Conservation (phyloP, 1,284 basidiomycete species). For the Gomphus sp. region DNA sequence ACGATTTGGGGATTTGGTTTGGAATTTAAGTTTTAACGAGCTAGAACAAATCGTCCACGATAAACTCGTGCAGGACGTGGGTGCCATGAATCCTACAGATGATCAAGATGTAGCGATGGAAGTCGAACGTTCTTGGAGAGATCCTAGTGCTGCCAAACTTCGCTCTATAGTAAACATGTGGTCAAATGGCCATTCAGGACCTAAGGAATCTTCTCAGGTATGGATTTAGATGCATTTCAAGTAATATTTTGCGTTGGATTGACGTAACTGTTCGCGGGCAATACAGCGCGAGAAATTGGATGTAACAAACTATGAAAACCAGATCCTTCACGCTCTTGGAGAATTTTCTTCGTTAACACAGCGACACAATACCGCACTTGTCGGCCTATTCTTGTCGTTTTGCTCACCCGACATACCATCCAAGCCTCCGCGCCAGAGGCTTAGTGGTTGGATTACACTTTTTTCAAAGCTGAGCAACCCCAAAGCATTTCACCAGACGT, state of each 20-base stretch:
- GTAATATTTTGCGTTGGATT: background rate
- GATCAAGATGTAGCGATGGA: slow-evolving; percentile 42
- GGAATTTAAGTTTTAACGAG: slow-evolving; percentile 63
- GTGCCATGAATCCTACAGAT: slow-evolving; percentile 15
- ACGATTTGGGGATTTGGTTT: slow-evolving; percentile 60
- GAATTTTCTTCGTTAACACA: slow-evolving; percentile 67
- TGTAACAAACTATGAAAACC: slow-evolving; percentile 64
- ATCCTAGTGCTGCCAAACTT: slow-evolving; percentile 59
- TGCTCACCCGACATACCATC: slow-evolving; percentile 30
- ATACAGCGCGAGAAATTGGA: slow-evolving; percentile 58
- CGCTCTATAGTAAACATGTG: slow-evolving; percentile 36
- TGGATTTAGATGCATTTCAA: slow-evolving; percentile 8
- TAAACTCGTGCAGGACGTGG: background rate
- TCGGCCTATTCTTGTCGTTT: slow-evolving; percentile 70
- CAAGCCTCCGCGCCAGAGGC: slow-evolving; percentile 44
- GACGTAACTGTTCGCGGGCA: background rate
- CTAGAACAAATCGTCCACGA: slow-evolving; percentile 26
- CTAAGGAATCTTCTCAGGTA: slow-evolving; percentile 27
- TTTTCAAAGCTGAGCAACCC: slow-evolving; percentile 90
- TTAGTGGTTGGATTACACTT: slow-evolving; percentile 73
- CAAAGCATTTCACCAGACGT: slow-evolving; percentile 71
- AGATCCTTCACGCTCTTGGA: slow-evolving; percentile 64
- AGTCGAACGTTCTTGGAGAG: slow-evolving; percentile 64
- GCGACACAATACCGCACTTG: slow-evolving; percentile 73
- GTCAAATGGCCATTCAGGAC: slow-evolving; percentile 25